Evolutionary conservation across 2,329 filamentous ascomycete species (phyloP), one percentile per base, ranked within the genome.

Genomic region (Neonectria hederae): DNA sequence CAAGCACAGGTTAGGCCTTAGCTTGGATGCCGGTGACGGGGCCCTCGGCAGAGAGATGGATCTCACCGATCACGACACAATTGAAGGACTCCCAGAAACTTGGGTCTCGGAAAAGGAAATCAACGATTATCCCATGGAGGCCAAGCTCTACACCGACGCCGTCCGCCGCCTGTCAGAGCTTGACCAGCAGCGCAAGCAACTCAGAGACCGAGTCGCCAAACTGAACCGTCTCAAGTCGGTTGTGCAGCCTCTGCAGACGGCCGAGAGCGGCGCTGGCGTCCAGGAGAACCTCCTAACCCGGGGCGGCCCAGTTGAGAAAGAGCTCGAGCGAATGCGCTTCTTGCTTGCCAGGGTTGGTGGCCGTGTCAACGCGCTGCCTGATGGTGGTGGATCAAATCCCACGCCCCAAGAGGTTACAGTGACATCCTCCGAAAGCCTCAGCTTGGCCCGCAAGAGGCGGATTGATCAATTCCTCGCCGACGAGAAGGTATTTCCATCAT

Each of bases 231-330:
- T 91, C 46, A 80, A 83, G 28, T 76, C 76, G 11, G 73, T 87
- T 4, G 76, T 92, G 2, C 80, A 80, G 35, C 87, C 87, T 0
- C 67, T 72, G 24, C 62, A 63, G 46, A 75, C 66, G 17, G 66
- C 56, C 9, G 71, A 74, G 4, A 35, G 77, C 72, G 69, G 78
- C 69, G 66, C 77, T 67, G 70, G 78, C 8, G 79, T 90, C 7
- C 91, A 93, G 75, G 84, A 87, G 62, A 92, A 92, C 74, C 76
- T 93, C 4, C 83, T 91, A 1, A 89, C 87, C 54, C 85, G 86
- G 32, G 86, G 90, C 73, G 88, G 89, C 1, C 84, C 88, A 52
- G 76, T 93, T 10, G 90, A 90, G 74, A 81, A 80, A 57, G 90
- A 93, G 77, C 79, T 93, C 59, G 86, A 89, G 75, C 85, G 84